Evolutionary conservation across 2,329 filamentous ascomycete species (phyloP), one percentile per base, ranked within the genome.

Genomic region (Botryotinia narcissicola): DNA sequence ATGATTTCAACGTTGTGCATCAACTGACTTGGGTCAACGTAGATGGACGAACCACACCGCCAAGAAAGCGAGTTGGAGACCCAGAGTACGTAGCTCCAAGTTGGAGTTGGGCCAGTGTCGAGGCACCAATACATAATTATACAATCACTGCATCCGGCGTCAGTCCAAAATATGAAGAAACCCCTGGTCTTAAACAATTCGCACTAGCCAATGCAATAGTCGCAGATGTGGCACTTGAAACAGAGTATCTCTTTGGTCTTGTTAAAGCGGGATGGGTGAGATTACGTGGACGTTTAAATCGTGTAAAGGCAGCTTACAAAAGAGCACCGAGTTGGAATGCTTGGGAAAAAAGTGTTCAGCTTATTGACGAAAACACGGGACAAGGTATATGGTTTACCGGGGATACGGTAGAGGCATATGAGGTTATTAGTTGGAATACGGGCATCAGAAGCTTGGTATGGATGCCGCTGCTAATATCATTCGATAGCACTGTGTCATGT

Each of bases 271-370:
- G 59, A 40, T 61, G 59, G 59, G 5, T 37, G 35, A 61, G 59
- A 25, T 14, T 61, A 37, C 59, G 59, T n/a, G 59, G 32, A 61
- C 32, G 59, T 61, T 61, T 61, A 10, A 61, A 40, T 61, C 59
- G 59, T 22, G 59, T 61, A 12, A 61, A 37, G 9, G 59, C 59
- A 20, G 18, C 32, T 61, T 37, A 61, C 29, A 61, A 12, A n/a
- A 61, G 29, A 35, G 59, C 59, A 61, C 59, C 59, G 20, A 61
- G 59, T 61, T 61, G 59, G 59, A 61, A 61, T 61, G 20, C 59
- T 37, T 61, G 32, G 59, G 59, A 61, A 32, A 61, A 61, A 12
- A 61, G 59, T 18, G 7, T 22, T 25, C 14, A 32, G 22, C 32
- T 61, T 61, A 61, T 35, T 35, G 35, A 61, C 20, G 59, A 61